Percentiles rank a stretch among this genome's conserved stretches.
Conservation (phyloP, 768 basidiomycete genomes). For the Termitomyces sp. region DNA sequence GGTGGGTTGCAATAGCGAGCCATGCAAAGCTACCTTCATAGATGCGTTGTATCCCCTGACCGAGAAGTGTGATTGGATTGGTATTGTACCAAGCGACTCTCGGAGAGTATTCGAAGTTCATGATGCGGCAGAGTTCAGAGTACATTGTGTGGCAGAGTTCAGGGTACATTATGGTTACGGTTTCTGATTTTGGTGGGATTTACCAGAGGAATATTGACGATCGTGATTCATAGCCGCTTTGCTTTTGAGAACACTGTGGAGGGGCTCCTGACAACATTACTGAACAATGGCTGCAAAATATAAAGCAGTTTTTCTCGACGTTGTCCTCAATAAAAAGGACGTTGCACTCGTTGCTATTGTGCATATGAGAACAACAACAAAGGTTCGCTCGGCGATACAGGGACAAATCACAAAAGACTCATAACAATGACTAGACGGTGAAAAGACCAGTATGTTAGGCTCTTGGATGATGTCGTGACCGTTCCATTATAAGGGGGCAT, state of each 20-base stretch:
- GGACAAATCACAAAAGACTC: not conserved
- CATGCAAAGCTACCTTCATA: conserved; percentile 2
- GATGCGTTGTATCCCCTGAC: not conserved
- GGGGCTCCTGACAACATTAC: not conserved
- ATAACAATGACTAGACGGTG: not conserved
- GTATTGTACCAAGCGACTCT: not conserved
- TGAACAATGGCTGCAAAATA: not conserved
- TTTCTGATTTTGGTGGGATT: not conserved
- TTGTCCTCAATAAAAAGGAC: not conserved
- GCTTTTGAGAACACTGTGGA: not conserved
- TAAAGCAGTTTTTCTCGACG: not conserved
- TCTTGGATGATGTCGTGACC: not conserved
- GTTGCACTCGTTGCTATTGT: not conserved
- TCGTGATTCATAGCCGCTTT: not conserved
- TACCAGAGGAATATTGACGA: not conserved
- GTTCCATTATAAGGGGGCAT: not conserved
- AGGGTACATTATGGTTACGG: not conserved
- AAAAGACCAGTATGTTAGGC: not conserved
- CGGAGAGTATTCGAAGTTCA: not conserved
- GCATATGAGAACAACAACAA: not conserved
- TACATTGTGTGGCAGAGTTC: not conserved
- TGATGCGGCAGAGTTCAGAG: not conserved
- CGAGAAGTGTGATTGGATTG: not conserved
- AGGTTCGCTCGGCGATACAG: not conserved
- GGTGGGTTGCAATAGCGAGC: not conserved